A percentile compares a stretch with the other conserved stretches of the same genome.
Conservation (phyloP, 2,329 filamentous ascomycete genomes). For the Cadophora sp. region DNA sequence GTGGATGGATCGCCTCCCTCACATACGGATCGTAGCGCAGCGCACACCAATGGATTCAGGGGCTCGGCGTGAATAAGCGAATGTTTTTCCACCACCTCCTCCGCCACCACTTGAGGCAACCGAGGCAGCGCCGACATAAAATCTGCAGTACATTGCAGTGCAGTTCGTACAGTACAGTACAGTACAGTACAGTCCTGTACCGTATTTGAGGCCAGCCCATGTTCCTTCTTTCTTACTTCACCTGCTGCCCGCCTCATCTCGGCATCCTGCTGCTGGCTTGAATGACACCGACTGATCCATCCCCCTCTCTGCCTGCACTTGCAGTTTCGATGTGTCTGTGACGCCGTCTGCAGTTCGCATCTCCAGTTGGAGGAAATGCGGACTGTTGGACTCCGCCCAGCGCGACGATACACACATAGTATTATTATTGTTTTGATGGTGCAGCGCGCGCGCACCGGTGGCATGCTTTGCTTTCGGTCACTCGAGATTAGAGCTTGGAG, state of each 20-base stretch:
- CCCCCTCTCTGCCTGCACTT: neutral
- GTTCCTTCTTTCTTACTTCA: neutral
- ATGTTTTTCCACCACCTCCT: slow-evolving; percentile 3
- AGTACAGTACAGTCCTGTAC: neutral
- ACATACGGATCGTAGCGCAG: too few relatives aligned
- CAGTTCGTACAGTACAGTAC: too few relatives aligned
- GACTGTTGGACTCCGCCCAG: slow-evolving; percentile 18
- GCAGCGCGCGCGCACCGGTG: too few relatives aligned
- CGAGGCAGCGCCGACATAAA: slow-evolving; percentile 17
- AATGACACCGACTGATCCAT: slow-evolving; percentile 1
- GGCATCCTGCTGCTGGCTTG: slow-evolving; percentile 3
- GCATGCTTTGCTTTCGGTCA: neutral
- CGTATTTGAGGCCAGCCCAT: slow-evolving; percentile 3
- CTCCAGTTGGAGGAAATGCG: slow-evolving; percentile 22
- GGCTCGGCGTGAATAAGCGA: slow-evolving; percentile 18
- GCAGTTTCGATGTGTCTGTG: slow-evolving; percentile 13
- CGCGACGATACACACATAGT: neutral
- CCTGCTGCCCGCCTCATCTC: slow-evolving; percentile 1
- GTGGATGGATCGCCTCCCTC: slow-evolving; percentile 1
- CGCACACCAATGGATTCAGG: neutral
- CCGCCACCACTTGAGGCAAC: slow-evolving; percentile 15
- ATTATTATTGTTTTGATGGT: neutral
- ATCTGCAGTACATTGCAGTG: too few relatives aligned
- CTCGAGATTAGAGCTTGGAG: slow-evolving; percentile 21
- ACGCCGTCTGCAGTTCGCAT: slow-evolving; percentile 11